These are phyloP conservation scores for Escallonia rubra DNA, from an alignment of 129 eudicot species.

Conservation along the genomic window DNA sequence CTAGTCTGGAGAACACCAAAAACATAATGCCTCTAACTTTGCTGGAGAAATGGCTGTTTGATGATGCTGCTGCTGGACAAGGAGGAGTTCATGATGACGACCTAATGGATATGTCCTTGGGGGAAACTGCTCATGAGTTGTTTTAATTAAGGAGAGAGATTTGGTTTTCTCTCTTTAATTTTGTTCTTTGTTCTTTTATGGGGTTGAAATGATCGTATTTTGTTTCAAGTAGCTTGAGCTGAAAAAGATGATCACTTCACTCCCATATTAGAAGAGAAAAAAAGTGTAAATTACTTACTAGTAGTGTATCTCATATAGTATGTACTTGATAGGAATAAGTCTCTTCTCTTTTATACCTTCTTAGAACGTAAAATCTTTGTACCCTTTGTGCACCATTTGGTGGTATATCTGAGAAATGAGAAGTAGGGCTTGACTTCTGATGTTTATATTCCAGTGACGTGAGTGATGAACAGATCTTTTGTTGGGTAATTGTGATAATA, in stretches of 20 bases:
- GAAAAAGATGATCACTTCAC: background rate
- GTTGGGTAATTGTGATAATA: background rate
- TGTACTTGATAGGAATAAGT: background rate
- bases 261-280: background rate
- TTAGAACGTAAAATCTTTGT: background rate
- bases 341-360: background rate
- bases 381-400: slow-evolving; percentile 1
- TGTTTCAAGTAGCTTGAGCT: background rate
- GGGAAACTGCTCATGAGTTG: slow-evolving; percentile 33
- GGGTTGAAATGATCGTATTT: background rate
- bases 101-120: slow-evolving; percentile 40
- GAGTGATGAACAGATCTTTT: background rate
- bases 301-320: background rate
- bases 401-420: background rate
- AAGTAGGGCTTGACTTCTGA: slow-evolving; percentile 1
- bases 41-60: slow-evolving; percentile 58
- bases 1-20: slow-evolving; percentile 23
- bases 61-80: slow-evolving; percentile 40
- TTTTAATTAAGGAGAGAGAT: slow-evolving; percentile 11
- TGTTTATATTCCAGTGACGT: background rate
- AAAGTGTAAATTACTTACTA: background rate
- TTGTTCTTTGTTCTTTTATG: background rate
- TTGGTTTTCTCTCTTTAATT: background rate
- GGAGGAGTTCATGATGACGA: slow-evolving; percentile 28
- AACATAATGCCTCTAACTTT: slow-evolving; percentile 32